Base-by-base conservation (phyloP, 164 flowering plant genomes). In the Vitis amurensis region DNA sequence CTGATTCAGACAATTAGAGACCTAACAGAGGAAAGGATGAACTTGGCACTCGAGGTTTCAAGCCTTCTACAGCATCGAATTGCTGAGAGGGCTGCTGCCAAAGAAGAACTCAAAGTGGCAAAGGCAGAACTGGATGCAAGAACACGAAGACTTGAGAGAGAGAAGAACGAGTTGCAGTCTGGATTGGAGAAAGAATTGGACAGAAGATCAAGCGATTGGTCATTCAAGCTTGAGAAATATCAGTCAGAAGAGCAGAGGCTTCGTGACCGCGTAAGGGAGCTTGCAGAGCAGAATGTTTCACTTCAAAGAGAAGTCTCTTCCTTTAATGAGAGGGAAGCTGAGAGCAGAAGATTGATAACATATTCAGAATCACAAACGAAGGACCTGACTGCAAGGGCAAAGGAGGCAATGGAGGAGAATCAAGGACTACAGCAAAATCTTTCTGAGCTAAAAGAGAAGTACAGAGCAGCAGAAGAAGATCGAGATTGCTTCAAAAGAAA, bases 201-300 rank as follows among this genome's bases (percentile, higher is more conserved):
- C 73, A 85, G 97, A 79, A 88, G 98, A 80, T 91, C 97, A 3
- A 82, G 68, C 68, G 97, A 96, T 53, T 92, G 98, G 97, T 86
- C 97, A 23, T 73, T 66, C 15, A 91, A 91, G 85, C 88, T 92
- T 63, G 96, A 91, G 70, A 93, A 87, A 63, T 90, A 76, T 73
- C 91, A 88, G 65, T 53, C 70, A 19, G 98, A 96, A 81, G 99
- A 96, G 76, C 85, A 88, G 71, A 91, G 94, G 81, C 91, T 96
- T 30, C 87, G 98, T 16, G 94, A 93, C 59, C 87, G 99, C 62
- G 93, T 92, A 52, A 81, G 94, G 76, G 97, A 96, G 74, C 89
- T 96, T 8, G 98, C 98, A 48, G 98, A 96, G 82, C 97, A 90
- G 61, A 93, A 93, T 81, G 98, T 93, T 55, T 85, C 91, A 3